phyloP scores from a whole-genome alignment of 305 asterid species.

The Nicotiana rustica region DNA sequence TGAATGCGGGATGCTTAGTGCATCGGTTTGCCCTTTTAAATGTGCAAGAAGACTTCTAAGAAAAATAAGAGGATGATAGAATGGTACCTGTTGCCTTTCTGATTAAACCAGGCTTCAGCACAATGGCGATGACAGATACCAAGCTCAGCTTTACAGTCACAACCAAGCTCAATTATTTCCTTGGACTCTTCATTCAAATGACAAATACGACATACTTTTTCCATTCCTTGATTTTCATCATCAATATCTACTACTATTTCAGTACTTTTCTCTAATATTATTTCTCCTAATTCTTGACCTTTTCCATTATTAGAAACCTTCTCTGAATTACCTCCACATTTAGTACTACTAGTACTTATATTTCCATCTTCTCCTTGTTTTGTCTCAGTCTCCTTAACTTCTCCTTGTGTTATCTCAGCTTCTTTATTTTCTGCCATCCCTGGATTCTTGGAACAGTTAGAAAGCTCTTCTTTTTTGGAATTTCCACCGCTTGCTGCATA shows the following conservation, averaged over 20 bases:
- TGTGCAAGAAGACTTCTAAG: no score
- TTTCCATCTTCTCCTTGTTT: background rate
- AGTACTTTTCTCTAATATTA: background rate
- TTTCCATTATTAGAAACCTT: background rate
- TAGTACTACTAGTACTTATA: background rate
- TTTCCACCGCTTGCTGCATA: background rate
- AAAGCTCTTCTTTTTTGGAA: background rate
- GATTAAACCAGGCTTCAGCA: slow-evolving; percentile 59
- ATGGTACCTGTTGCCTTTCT: slow-evolving; percentile 55
- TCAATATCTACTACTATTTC: slow-evolving; percentile 20
- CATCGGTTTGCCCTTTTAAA: no score
- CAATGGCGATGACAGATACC: slow-evolving; percentile 56
- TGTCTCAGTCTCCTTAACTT: background rate
- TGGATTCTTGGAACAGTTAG: background rate
- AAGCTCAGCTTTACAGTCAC: slow-evolving; percentile 60
- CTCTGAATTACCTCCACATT: background rate
- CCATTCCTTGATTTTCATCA: slow-evolving; percentile 33
- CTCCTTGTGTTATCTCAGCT: slow-evolving; percentile 10
- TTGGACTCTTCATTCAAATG: slow-evolving; percentile 52
- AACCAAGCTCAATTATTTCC: slow-evolving; percentile 52
- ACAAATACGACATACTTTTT: slow-evolving; percentile 60
- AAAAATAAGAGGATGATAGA: background rate
- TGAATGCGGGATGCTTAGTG: no score
- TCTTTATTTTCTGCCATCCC: slow-evolving; percentile 15
- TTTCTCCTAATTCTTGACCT: slow-evolving; percentile 7